A percentile compares a stretch with the other conserved stretches of the same genome.
phyloP scores from a whole-genome alignment of 805 yeast species.

The Deakozyma indianensis region DNA sequence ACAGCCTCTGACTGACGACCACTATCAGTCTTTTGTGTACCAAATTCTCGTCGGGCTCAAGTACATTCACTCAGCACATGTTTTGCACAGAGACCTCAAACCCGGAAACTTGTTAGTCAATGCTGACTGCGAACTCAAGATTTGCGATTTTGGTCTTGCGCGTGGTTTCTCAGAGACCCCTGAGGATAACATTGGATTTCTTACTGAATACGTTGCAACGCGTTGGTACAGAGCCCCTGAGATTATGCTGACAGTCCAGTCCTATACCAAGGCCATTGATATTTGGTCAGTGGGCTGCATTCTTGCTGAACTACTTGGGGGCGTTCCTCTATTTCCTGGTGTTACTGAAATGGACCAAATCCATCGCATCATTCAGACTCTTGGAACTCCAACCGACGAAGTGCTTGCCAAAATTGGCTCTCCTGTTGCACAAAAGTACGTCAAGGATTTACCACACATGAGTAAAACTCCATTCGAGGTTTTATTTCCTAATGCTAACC shows the following conservation, averaged over 20 bases:
- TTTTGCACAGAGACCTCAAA: conserved; percentile 84
- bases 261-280: conserved; percentile 92
- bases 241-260: conserved; percentile 86
- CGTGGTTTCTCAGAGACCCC: conserved; percentile 23
- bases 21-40: conserved; percentile 83
- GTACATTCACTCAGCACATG: conserved; percentile 84
- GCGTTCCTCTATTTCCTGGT: conserved; percentile 86
- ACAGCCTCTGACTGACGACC: conserved; percentile 77
- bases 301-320: conserved; percentile 82
- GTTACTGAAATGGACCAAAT: conserved; percentile 93
- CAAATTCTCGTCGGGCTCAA: conserved; percentile 84
- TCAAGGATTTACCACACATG: conserved; percentile 72
- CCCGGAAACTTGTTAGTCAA: conserved; percentile 89
- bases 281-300: conserved; percentile 98
- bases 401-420: conserved; percentile 63
- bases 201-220: conserved; percentile 96
- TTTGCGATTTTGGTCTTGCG: conserved; percentile 94
- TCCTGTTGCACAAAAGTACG: conserved; percentile 81
- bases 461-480: conserved; percentile 43
- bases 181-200: conserved; percentile 59
- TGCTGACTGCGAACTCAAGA: conserved; percentile 92
- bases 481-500: conserved; percentile 81
- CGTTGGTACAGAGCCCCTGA: conserved; percentile 99
- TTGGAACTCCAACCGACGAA: conserved; percentile 84
- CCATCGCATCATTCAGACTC: conserved; percentile 67